Base-by-base conservation (phyloP, 2,329 filamentous ascomycete genomes). In the Ophiocordyceps camponoti-rufipedis region DNA sequence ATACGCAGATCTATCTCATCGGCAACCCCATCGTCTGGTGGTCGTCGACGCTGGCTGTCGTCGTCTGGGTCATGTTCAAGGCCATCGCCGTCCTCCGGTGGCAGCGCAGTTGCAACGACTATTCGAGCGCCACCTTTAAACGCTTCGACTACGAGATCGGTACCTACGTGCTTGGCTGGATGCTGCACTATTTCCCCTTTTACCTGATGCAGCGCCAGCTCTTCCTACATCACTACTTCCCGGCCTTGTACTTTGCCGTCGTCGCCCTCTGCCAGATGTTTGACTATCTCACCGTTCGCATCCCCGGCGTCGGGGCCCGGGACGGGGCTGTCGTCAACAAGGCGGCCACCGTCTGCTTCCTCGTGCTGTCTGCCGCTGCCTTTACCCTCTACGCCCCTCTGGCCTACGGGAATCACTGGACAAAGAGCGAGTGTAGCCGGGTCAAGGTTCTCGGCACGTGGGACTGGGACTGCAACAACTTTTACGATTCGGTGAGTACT, bases 391-490 rank as follows among this genome's bases (percentile, higher is more conserved):
- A 86, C 61, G 78, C 88, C 10, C 91, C 91, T 38, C 71, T 98
- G 35, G 80, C 85, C 11, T 98, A 98, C 57, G 91, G 91, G 49
- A 95, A 94, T 60, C 70, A 79, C 44, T 98, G 91, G 91, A 98
- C 89, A 44, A 84, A 86, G 69, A 68, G 73, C 48, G 82, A 91
- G 57, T 98, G 91, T 72, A 80, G 78, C 53, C 78, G 78, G 47
- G 81, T 91, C 49, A 96, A 96, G 70, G 69, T 98, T 12, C 80
- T 96, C 58, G 69, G 74, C 48, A 81, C 78, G 2, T 98, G 91
- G 91, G 91, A 98, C 61, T 98, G 89, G 75, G 91, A 98, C 63
- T 98, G 91, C 74, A 94, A 94, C 63, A 88, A 76, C 48, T 98
- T 98, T 69, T 71, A 82, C 54, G 80, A 80, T 52, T 79, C 78